Evolutionary conservation across 257 asterid species (phyloP).

Genomic region (Solanum pimpinellifolium): DNA sequence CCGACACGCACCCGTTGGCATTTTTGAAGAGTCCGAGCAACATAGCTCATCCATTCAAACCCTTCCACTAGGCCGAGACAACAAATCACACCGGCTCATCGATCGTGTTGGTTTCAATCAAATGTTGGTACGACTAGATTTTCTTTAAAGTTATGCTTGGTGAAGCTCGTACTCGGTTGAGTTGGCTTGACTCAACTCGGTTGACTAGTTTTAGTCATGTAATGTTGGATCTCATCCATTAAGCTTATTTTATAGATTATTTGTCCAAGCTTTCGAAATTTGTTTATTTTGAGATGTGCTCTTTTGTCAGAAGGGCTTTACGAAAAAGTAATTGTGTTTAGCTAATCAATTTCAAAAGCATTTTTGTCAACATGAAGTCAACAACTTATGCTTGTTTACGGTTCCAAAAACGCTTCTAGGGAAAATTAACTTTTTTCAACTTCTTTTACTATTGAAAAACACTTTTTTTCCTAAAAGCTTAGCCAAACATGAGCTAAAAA

Average conservation of each 20-base stretch:
- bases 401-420: not conserved
- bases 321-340: not conserved
- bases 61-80: not conserved
- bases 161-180: not conserved
- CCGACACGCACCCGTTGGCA: too few relatives aligned
- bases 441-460: not conserved
- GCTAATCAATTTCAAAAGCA: not conserved
- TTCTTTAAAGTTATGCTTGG: not conserved
- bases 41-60: not conserved
- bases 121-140: not conserved
- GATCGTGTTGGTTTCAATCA: not conserved
- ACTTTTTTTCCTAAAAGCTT: not conserved
- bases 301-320: not conserved
- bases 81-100: not conserved
- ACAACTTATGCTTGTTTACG: not conserved
- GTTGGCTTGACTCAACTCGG: not conserved
- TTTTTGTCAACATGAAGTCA: not conserved
- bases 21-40: too few relatives aligned
- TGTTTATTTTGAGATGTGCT: not conserved
- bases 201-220: not conserved
- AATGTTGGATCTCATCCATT: not conserved
- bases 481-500: not conserved
- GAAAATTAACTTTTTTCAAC: not conserved
- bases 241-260: not conserved
- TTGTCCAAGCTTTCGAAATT: not conserved